Evolutionary conservation across 2,329 filamentous ascomycete species (phyloP), one percentile per base, ranked within the genome.

Genomic region (Tolypocladium tropicale): DNA sequence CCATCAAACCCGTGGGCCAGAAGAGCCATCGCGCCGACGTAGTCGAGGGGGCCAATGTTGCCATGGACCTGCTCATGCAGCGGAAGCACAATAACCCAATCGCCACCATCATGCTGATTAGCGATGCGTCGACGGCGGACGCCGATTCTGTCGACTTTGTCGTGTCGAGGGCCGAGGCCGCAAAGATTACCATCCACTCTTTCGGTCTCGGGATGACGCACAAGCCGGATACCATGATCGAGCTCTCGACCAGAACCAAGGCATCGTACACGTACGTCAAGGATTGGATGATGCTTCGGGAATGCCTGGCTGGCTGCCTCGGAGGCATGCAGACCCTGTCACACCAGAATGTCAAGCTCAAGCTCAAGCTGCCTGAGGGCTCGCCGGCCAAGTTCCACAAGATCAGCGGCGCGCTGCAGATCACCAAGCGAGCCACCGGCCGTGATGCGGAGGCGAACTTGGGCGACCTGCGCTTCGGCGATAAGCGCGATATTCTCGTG

Each of bases 201-300:
- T 99, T 99, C 64, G 94, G 94, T 36, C 81, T 99, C 21, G 94
- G 94, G 53, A 85, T 96, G 77, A 97, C 93, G 0, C 94, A 99
- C 73, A 97, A 97, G 73, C 94, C 94, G 6, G 94, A 99, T 68
- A 96, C 92, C 1, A 95, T 99, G 91, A 96, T 99, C 60, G 93
- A 97, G 72, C 77, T 99, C 14, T 97, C 94, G 0, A 94, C 89
- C 7, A 83, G 91, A 58, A 99, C 94, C 4, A 99, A 97, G 74
- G 94, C 92, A 5, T 95, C 91, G 1, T 99, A 97, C 68, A 95
- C 91, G 1, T 99, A 97, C 66, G 92, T 99, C 63, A 99, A 97
- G 74, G 94, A 99, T 71, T 99, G 94, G 94, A 97, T 97, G 93
- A 99, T 97, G 93, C 81, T 99, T 37, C 87, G 94, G 32, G 94